Evolutionary conservation across 306 rosid genomes (phyloP).

Genomic region (Trifolium dubium): DNA sequence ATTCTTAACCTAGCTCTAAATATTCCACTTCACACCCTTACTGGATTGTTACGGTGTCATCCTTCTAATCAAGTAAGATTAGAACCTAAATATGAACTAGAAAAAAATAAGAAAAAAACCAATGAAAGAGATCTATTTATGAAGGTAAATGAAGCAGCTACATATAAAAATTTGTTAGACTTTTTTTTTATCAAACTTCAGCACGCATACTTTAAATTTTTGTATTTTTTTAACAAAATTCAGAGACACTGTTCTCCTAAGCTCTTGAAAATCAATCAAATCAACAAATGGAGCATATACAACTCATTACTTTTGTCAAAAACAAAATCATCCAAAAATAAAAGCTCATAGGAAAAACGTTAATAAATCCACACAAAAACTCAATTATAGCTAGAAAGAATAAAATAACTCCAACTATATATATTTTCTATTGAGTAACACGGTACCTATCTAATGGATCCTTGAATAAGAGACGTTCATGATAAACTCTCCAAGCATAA

Average conservation of each 20-base stretch:
- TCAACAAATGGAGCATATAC: not conserved
- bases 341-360: not conserved
- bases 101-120: no score
- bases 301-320: not conserved
- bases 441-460: constrained; percentile 79
- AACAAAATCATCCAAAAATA: not conserved
- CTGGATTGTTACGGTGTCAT: no score
- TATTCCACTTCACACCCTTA: no score
- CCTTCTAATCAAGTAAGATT: no score
- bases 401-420: constrained; percentile 1
- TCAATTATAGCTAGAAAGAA: not conserved
- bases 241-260: not conserved
- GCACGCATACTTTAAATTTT: no score
- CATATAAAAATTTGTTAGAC: no score
- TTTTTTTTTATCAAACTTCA: no score
- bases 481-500: constrained; percentile 84
- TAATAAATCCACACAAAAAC: not conserved
- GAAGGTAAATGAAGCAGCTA: no score
- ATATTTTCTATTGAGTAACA: constrained; percentile 26
- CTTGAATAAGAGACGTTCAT: constrained; percentile 62
- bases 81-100: no score
- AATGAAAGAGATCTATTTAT: no score
- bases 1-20: no score
- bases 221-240: not conserved
- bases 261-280: constrained; percentile 12